Base-by-base conservation (phyloP, 2,329 filamentous ascomycete species). In the Exophiala aquamarina region DNA sequence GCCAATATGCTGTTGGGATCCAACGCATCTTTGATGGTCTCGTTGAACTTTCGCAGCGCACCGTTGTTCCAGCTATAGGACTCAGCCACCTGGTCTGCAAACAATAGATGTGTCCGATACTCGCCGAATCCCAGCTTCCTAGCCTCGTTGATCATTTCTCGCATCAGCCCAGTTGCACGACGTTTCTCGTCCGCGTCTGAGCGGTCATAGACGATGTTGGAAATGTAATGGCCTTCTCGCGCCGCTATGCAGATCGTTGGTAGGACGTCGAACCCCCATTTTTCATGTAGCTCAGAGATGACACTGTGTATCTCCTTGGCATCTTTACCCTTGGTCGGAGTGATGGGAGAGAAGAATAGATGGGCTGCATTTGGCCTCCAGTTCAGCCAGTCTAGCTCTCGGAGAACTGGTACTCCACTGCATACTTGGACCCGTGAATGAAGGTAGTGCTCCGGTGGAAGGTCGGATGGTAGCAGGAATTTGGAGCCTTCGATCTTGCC, bases 1-100 rank as follows among this genome's bases (percentile, higher is more conserved):
- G 70, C 69, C 41, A 75, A 51, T 40, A 75, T 74, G 0, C 70
- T 70, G 50, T 73, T 74, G 1, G 72, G 71, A 61, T 75, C 71
- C n/a, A 75, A 46, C 1, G 68, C 67, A 58, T 74, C 69, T 57
- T 75, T 76, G 42, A 75, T 64, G 34, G 56, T 62, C 58, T 74
- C 67, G 46, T 72, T 72, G 42, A 75, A 66, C 45, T 62, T 66
- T 61, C 69, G 64, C 54, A 70, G 56, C 3, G 68, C 69, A 44
- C 66, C 60, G 35, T 67, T 61, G 28, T 69, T 69, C 60, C 65
- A 74, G 28, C 62, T 65, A 49, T 73, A 75, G 1, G 70, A 72
- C 31, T 63, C 60, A 1, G 70, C 69, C 36, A 75, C 68, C 50
- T 74, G 70, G 53, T 75, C 71, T 55, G 69, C 68, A 29, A 73